Conservation (phyloP, 495 filamentous ascomycete species). For the Hypoxylon perforatum region DNA sequence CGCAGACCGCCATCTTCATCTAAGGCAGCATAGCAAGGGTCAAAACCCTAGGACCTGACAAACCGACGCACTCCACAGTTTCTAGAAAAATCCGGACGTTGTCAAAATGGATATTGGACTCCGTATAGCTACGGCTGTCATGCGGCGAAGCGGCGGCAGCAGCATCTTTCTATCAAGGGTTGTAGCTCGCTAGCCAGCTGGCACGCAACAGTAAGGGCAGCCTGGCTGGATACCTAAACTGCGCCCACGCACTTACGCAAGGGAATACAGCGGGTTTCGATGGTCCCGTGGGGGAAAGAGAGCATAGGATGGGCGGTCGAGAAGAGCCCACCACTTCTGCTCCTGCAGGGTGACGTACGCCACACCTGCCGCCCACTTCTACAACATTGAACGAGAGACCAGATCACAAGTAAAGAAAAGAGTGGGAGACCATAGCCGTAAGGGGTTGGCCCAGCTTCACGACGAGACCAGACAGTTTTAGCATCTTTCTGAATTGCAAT, state of each 20-base stretch:
- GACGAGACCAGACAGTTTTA: too few relatives aligned
- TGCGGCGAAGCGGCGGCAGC: too few relatives aligned
- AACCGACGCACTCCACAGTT: constrained; percentile 28
- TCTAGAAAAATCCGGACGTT: constrained; percentile 12
- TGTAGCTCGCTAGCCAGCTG: too few relatives aligned
- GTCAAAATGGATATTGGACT: constrained; percentile 4
- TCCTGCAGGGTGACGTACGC: constrained; percentile 33
- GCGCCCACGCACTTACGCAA: too few relatives aligned
- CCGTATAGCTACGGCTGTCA: constrained; percentile 21
- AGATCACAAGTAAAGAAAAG: neutral
- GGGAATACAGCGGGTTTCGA: constrained; percentile 17
- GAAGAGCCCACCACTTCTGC: constrained; percentile 20
- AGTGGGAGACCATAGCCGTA: neutral
- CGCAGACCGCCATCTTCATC: too few relatives aligned
- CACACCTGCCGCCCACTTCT: constrained; percentile 14
- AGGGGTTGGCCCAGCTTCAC: too few relatives aligned
- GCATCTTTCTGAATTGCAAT: too few relatives aligned
- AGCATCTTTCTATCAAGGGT: too few relatives aligned
- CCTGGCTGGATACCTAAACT: too few relatives aligned
- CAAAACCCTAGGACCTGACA: constrained; percentile 17
- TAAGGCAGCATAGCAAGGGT: neutral
- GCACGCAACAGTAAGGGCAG: too few relatives aligned
- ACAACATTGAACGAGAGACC: constrained; percentile 8
- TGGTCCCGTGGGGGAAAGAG: constrained; percentile 5
- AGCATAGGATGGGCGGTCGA: constrained; percentile 1